Evolutionary conservation across 2,329 filamentous ascomycete species (phyloP).

Genomic region (Coniochaeta sp.): DNA sequence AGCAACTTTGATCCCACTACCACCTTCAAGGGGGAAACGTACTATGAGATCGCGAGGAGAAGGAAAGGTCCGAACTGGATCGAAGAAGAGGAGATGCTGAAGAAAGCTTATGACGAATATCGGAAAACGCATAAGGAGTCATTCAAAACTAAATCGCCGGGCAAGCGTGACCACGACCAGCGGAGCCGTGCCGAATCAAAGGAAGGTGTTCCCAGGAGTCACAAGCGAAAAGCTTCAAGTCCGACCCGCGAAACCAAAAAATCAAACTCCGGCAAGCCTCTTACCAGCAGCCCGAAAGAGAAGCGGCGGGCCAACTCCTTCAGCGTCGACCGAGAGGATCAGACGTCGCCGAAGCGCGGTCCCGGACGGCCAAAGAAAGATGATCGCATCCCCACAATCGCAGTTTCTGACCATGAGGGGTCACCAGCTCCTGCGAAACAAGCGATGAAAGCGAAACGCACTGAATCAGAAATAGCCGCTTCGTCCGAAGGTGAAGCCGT

Average conservation of each 20-base stretch:
- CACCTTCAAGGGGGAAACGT: slow-evolving; percentile 68
- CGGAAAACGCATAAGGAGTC: slow-evolving; percentile 42
- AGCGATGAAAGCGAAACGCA: slow-evolving; percentile 39
- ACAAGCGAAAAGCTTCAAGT: slow-evolving; percentile 41
- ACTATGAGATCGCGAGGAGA: slow-evolving; percentile 78
- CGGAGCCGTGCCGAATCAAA: slow-evolving; percentile 36
- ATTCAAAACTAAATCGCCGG: slow-evolving; percentile 43
- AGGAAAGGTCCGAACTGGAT: slow-evolving; percentile 84
- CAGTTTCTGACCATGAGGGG: slow-evolving; percentile 43
- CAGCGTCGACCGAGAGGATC: slow-evolving; percentile 36
- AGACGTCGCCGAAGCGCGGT: slow-evolving; percentile 39
- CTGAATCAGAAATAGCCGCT: slow-evolving; percentile 44
- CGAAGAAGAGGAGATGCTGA: slow-evolving; percentile 75
- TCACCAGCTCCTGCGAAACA: slow-evolving; percentile 42
- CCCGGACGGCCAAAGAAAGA: slow-evolving; percentile 49
- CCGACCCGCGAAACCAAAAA: slow-evolving; percentile 42
- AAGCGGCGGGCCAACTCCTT: slow-evolving; percentile 38
- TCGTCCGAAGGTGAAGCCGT: slow-evolving; percentile 50
- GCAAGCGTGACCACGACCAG: slow-evolving; percentile 29
- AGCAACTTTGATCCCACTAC: slow-evolving; percentile 75
- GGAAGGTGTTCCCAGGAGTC: slow-evolving; percentile 30
- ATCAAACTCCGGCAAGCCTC: slow-evolving; percentile 20
- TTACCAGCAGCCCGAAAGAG: slow-evolving; percentile 38
- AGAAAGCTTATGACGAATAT: slow-evolving; percentile 63
- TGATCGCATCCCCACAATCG: slow-evolving; percentile 36